phyloP scores from a whole-genome alignment of 495 filamentous ascomycete genomes.

The Hyaloscypha variabilis region DNA sequence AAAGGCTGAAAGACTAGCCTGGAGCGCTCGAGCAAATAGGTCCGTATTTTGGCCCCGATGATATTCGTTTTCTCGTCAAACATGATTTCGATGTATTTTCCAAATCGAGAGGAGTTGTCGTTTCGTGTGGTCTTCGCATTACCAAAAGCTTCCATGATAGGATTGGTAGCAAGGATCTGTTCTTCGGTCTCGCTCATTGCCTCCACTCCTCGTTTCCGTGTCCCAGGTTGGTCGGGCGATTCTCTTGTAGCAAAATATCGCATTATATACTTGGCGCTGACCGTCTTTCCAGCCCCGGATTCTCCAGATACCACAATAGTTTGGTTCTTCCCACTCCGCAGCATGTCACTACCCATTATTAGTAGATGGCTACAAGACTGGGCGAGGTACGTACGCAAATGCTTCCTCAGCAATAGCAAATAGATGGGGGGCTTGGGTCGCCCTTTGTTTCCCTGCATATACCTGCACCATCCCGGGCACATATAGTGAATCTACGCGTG shows the following conservation, averaged over 20 bases:
- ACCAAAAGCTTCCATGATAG: constrained; percentile 99
- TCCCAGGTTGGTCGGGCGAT: constrained; percentile 84
- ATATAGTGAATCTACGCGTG: constrained; percentile 96
- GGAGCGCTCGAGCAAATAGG: constrained; percentile 93
- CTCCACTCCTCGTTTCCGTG: constrained; percentile 75
- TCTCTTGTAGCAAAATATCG: constrained; percentile 98
- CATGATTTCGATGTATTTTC: constrained; percentile 99
- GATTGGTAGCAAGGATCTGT: constrained; percentile 96
- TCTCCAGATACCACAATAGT: constrained; percentile 98
- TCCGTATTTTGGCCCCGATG: constrained; percentile 95
- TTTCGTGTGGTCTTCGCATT: constrained; percentile 99
- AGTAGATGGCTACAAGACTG: constrained; percentile 13
- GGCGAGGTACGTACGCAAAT: constrained; percentile 73
- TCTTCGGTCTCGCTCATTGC: constrained; percentile 98
- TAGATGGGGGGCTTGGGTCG: constrained; percentile 94
- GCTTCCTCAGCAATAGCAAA: constrained; percentile 99
- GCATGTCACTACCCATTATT: constrained; percentile 75
- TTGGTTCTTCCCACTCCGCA: constrained; percentile 93
- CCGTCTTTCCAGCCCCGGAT: constrained; percentile 97
- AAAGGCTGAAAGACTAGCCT: constrained; percentile 97
- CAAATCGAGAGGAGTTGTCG: constrained; percentile 98
- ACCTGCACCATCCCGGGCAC: constrained; percentile 99
- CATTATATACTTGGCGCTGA: constrained; percentile 99
- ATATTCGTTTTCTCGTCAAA: constrained; percentile 96
- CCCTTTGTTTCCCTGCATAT: constrained; percentile 95